Conservation (phyloP, 768 basidiomycete genomes). For the Boletus reticulatus region DNA sequence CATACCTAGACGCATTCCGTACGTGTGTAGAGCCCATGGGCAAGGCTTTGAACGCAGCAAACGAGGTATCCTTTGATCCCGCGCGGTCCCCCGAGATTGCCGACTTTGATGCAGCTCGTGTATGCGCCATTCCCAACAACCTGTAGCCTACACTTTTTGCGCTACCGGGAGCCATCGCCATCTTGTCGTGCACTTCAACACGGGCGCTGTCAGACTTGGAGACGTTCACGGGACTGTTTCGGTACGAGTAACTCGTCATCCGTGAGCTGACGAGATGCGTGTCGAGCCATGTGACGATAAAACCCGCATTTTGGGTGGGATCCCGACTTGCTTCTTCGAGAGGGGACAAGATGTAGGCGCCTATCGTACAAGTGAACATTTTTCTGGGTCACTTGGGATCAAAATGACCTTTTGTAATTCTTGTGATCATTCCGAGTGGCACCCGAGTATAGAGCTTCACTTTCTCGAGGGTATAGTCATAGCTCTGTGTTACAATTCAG, state of each 20-base stretch:
- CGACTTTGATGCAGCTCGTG: constrained; percentile 20
- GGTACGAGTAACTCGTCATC: constrained; percentile 80
- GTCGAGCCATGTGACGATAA: constrained; percentile 77
- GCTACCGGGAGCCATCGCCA: neutral
- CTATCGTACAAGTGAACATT: constrained; percentile 36
- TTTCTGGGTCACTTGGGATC: neutral
- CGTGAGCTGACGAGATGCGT: constrained; percentile 66
- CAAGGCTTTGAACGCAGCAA: constrained; percentile 78
- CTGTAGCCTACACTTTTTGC: constrained; percentile 7
- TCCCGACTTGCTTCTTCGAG: constrained; percentile 92
- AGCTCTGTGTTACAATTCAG: constrained; percentile 54
- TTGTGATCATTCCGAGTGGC: constrained; percentile 75
- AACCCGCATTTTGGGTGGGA: constrained; percentile 84
- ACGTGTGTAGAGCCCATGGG: constrained; percentile 61
- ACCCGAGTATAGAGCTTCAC: constrained; percentile 88
- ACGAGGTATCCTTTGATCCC: constrained; percentile 41
- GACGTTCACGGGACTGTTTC: constrained; percentile 54
- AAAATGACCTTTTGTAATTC: constrained; percentile 70
- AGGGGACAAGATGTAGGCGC: constrained; percentile 93
- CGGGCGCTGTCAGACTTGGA: neutral
- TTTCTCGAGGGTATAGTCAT: constrained; percentile 91
- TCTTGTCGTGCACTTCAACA: neutral
- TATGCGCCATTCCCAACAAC: constrained; percentile 30
- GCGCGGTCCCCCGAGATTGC: constrained; percentile 36
- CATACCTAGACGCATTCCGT: constrained; percentile 44